Evolutionary conservation across 2,329 filamentous ascomycete genomes (phyloP).

Genomic region (Sporothrix inflata): DNA sequence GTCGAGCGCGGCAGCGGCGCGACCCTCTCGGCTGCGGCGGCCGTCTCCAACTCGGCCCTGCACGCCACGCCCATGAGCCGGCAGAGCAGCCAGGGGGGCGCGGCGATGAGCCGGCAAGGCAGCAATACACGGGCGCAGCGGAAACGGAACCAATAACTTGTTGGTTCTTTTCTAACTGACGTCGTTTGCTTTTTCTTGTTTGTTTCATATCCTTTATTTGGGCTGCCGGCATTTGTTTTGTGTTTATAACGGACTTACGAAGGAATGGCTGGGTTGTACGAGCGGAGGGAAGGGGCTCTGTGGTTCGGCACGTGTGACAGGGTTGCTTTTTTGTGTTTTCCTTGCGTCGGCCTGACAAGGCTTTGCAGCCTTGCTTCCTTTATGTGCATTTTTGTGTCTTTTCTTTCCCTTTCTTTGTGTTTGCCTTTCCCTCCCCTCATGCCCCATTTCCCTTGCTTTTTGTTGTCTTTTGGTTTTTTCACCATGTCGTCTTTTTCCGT

Average conservation of each 20-base stretch:
- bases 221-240: background rate
- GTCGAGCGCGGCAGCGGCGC: background rate
- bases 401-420: background rate
- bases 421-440: background rate
- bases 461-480: background rate
- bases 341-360: conserved; percentile 11
- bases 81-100: conserved; percentile 59
- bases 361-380: background rate
- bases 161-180: background rate
- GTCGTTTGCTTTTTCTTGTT: background rate
- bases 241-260: background rate
- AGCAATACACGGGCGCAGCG: conserved; percentile 43
- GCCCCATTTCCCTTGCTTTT: background rate
- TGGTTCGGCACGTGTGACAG: background rate
- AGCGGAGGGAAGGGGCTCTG: background rate
- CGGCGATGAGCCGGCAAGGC: conserved; percentile 60
- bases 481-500: background rate
- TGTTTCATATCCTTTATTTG: background rate
- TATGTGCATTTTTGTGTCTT: background rate
- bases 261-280: conserved; percentile 6
- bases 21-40: conserved; percentile 35
- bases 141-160: conserved; percentile 32
- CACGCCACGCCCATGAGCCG: conserved; percentile 55
- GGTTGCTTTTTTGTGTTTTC: background rate
- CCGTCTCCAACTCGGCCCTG: conserved; percentile 8